These are phyloP conservation scores for Lepraria neglecta DNA, from an alignment of 495 filamentous ascomycete species.

Conservation along the genomic window DNA sequence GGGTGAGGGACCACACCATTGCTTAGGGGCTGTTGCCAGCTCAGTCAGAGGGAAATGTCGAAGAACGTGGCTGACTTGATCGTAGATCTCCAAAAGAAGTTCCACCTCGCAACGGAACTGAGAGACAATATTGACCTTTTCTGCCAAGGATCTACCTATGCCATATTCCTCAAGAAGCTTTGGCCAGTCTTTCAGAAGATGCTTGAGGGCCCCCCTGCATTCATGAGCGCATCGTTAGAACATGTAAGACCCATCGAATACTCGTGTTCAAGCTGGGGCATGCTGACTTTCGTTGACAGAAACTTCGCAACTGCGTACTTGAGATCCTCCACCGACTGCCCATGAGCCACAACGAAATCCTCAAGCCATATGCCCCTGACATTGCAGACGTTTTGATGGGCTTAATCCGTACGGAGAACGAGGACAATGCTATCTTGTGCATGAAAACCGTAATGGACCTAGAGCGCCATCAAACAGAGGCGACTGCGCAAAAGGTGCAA, in stretches of 20 bases:
- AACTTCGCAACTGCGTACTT: slow-evolving; percentile 81
- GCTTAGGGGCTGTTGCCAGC: slow-evolving; percentile 11
- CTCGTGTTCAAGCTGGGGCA: slow-evolving; percentile 15
- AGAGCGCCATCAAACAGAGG: slow-evolving; percentile 83
- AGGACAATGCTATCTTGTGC: slow-evolving; percentile 95
- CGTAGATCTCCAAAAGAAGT: slow-evolving; percentile 67
- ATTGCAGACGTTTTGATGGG: slow-evolving; percentile 84
- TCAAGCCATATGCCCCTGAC: slow-evolving; percentile 79
- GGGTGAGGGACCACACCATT: slow-evolving; percentile 38
- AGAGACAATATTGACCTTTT: slow-evolving; percentile 78
- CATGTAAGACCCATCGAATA: slow-evolving; percentile 49
- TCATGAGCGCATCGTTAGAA: slow-evolving; percentile 78
- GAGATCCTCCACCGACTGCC: slow-evolving; percentile 93
- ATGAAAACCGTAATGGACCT: slow-evolving; percentile 98
- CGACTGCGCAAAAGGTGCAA: slow-evolving; percentile 72
- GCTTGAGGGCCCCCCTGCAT: slow-evolving; percentile 79
- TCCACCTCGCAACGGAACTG: slow-evolving; percentile 68
- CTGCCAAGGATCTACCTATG: slow-evolving; percentile 59
- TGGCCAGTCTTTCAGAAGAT: slow-evolving; percentile 87
- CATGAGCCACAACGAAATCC: slow-evolving; percentile 66
- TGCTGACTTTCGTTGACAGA: slow-evolving; percentile 45
- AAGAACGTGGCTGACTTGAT: slow-evolving; percentile 16
- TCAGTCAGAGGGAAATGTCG: slow-evolving; percentile 11
- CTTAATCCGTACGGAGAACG: slow-evolving; percentile 84
- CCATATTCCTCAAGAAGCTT: slow-evolving; percentile 71